phyloP scores from a whole-genome alignment of 2,329 filamentous ascomycete genomes.

The Alternaria brassicae region DNA sequence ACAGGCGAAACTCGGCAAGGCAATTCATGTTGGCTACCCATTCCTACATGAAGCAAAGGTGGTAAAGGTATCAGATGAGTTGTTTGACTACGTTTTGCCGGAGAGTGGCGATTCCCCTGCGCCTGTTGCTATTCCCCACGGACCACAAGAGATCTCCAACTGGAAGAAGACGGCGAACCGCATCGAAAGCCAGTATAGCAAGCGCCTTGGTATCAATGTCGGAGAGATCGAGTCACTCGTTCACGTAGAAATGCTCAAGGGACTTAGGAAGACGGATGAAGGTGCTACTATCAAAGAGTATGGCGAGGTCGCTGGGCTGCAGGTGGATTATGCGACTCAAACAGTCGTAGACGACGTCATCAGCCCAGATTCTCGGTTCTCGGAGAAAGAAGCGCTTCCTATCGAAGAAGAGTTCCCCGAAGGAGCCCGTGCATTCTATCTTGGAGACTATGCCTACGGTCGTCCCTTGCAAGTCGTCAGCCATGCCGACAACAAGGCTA shows the following conservation, averaged over 20 bases:
- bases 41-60: conserved; percentile 95
- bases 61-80: conserved; percentile 85
- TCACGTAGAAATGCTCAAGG: conserved; percentile 92
- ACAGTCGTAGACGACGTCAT: conserved; percentile 87
- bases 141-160: conserved; percentile 76
- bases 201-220: conserved; percentile 85
- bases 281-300: conserved; percentile 95
- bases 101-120: conserved; percentile 65
- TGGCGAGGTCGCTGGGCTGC: conserved; percentile 80
- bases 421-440: conserved; percentile 85
- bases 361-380: conserved; percentile 90
- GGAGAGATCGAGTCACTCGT: conserved; percentile 87
- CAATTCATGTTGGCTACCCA: conserved; percentile 90
- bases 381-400: conserved; percentile 85
- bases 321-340: conserved; percentile 90
- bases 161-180: conserved; percentile 84
- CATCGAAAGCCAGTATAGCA: conserved; percentile 88
- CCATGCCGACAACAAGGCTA: conserved; percentile 76
- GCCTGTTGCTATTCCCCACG: conserved; percentile 73
- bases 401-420: conserved; percentile 91
- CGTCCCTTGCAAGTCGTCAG: conserved; percentile 83
- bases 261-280: conserved; percentile 86
- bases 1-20: conserved; percentile 80
- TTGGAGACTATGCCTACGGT: conserved; percentile 92
- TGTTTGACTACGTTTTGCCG: conserved; percentile 84